Base-by-base conservation (phyloP, 2,329 filamentous ascomycete species). In the Colletotrichum eleusines region DNA sequence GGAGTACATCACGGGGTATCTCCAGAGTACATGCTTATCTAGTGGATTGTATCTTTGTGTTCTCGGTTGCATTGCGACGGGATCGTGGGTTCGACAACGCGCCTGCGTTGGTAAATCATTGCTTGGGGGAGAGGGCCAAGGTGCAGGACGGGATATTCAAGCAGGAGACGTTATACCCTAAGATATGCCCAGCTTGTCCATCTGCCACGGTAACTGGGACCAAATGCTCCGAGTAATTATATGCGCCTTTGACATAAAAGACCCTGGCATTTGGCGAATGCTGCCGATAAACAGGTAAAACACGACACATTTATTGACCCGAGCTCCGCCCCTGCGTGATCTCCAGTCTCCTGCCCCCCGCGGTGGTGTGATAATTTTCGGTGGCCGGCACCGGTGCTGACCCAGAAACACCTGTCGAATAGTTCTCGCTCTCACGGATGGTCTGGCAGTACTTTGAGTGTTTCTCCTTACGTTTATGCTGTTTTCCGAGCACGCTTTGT, bases 91-190 rank as follows among this genome's bases (percentile, higher is more conserved):
- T 54, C 53, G 58, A 42, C 40, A 69, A 69, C 40, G 38, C 61
- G 14, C 42, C 16, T 50, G 44, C 51, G 58, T 64, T 69, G 44
- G 44, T 53, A 53, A 59, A 54, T 44, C 44, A 46, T 46, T 59
- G 54, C 66, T 53, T 66, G 46, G 62, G 61, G 46, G 38, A 55
- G 16, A 62, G 50, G 44, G 63, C 42, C 44, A 50, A 53, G 44
- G 59, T 62, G 64, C 69, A 63, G 38, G 38, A 63, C 46, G 58
- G 59, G 40, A 69, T 68, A 40, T 68, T 63, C 51, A 54, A 64
- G 64, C 53, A 63, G 28, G 58, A 69, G 40, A 69, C 40, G 42
- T 48, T 68, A 71, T 71, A 71, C 65, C 65, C 69, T 69, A 58
- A 59, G 53, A 54, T 68, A 46, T 54, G 42, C 58, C 64, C 61